Base-by-base conservation (phyloP, 2,329 filamentous ascomycete genomes). In the Fusarium dimerum region DNA sequence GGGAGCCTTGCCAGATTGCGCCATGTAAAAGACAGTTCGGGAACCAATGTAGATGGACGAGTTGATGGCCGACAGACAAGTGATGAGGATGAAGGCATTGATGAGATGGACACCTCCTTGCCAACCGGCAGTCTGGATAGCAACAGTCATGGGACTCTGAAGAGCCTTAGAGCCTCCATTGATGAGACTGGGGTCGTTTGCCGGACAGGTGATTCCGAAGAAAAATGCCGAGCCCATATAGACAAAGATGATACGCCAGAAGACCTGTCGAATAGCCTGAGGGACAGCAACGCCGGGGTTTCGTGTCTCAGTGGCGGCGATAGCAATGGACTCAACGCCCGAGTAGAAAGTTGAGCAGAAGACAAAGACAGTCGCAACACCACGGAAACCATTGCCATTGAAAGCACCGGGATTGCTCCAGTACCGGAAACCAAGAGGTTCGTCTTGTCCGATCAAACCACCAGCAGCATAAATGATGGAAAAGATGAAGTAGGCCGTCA, bases 1-100 rank as follows among this genome's bases (percentile, higher is more conserved):
- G 0, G 89, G 89, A 0, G 89, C 89, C 68, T 89, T 90, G 43
- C 82, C 78, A 42, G 85, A 84, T 62, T 89, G 85, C 0, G 87
- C 87, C 84, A 92, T 89, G 73, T 85, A 91, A 1, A 92, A 73
- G 2, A 93, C 72, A 0, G 88, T 92, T 18, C 89, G 82, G 3
- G 86, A 89, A 42, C 84, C 85, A 59, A 92, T 89, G 68, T 92
- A 92, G 55, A 92, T 87, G 9, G 86, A 88, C 47, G 83, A 85
- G 71, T 92, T 92, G 60, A 87, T 82, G 16, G 88, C 87, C 1
- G 81, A 86, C 38, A 90, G 75, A 50, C 88, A 88, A 12, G 88
- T 89, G 9, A 90, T 75, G 46, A 92, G 79, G 62, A 90, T 89
- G 64, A 90, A 87, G 39, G 85, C 87, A 59, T 92, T 92, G 73